Evolutionary conservation across 2,329 filamentous ascomycete species (phyloP), one percentile per base, ranked within the genome.

Genomic region (Fusarium avenaceum): DNA sequence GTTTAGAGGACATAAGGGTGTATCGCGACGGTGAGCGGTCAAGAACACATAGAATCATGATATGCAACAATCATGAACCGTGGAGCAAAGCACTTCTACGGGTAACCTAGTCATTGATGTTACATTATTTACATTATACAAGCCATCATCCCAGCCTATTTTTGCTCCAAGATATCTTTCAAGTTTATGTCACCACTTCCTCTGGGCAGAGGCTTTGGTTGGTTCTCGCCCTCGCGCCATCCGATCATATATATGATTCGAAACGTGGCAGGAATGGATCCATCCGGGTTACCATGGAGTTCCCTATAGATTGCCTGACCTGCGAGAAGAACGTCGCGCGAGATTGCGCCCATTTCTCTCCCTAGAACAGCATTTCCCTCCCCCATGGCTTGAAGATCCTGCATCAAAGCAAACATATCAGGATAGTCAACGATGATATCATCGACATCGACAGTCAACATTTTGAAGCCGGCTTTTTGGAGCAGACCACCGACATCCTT

Each of bases 201-300:
- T 70, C 96, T 87, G 69, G 90, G 81, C 59, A 98, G 81, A 7
- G 96, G 94, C 79, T 95, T 85, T 3, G 90, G 85, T 80, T 98
- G 94, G 53, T 90, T 87, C 30, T 87, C 86, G 3, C 92, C 90
- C 70, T 94, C 92, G 77, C 95, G 96, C 96, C 96, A 99, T 0
- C 96, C 96, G 79, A 99, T 99, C 94, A 98, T 97, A 79, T 96
- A 97, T 65, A 99, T 97, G 72, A 97, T 86, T 71, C 96, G 87
- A 76, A 97, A 99, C 0, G 96, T 99, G 2, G 96, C 96, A 1
- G 96, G 96, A 65, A 96, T 85, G 2, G 83, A 87, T 20, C 87
- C 91, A 73, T 92, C 91, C 43, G 89, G 86, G 74, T 96, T 94
- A 19, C 92, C 94, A 78, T 99, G 94, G 57, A 99, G 81, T 76